Evolutionary conservation across 1,284 basidiomycete genomes (phyloP).

Genomic region (Apiotrichum laibachii): DNA sequence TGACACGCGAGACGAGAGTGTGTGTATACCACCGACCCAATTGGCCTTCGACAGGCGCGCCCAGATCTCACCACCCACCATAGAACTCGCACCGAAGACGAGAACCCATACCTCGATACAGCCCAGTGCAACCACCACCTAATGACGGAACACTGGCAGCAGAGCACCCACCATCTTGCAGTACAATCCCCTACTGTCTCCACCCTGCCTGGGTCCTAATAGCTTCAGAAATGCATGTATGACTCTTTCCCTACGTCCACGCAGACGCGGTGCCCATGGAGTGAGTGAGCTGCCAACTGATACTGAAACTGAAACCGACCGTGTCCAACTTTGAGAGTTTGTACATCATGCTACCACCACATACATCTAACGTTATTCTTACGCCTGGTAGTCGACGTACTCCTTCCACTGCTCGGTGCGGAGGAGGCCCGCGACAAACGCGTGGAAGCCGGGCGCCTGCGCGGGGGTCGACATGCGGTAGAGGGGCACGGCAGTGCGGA

Average conservation of each 20-base stretch:
- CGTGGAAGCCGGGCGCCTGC: constrained; percentile 68
- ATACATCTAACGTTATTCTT: not conserved
- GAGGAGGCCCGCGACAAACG: constrained; percentile 57
- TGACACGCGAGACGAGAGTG: too few relatives aligned
- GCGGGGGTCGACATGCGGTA: constrained; percentile 60
- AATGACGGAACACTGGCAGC: not conserved
- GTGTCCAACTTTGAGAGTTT: too few relatives aligned
- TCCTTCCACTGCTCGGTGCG: constrained; percentile 46
- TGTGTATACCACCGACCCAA: too few relatives aligned
- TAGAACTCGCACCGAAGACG: not conserved
- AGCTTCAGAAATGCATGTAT: constrained; percentile 6
- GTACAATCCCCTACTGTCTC: constrained; percentile 1
- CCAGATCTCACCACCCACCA: not conserved
- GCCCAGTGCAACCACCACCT: not conserved
- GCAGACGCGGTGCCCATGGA: not conserved
- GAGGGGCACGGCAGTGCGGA: constrained; percentile 80
- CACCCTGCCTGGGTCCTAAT: constrained; percentile 2
- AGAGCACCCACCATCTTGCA: not conserved
- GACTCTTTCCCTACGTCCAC: not conserved
- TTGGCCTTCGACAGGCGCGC: too few relatives aligned
- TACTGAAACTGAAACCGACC: too few relatives aligned
- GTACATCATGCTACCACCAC: too few relatives aligned
- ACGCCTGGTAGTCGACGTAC: constrained; percentile 43
- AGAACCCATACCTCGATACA: not conserved
- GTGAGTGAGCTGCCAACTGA: too few relatives aligned